phyloP scores from a whole-genome alignment of 345 rosid genomes.

The Limnanthes douglasii region DNA sequence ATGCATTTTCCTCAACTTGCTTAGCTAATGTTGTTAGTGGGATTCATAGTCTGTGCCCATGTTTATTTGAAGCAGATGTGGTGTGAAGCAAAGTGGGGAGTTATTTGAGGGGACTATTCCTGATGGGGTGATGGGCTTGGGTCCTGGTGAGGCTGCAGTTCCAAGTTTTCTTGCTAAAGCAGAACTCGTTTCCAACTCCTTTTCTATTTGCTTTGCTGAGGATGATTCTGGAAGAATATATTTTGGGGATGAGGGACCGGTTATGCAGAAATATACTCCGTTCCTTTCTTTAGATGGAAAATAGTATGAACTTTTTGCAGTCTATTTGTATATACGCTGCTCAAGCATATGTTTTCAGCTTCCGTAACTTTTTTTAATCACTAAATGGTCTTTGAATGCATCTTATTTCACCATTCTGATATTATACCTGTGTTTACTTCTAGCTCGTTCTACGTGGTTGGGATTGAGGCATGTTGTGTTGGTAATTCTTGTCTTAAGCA shows the following conservation, averaged over 20 bases:
- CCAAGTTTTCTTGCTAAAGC: constrained; percentile 70
- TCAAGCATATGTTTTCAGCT: too few species aligned
- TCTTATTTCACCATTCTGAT: constrained; percentile 4
- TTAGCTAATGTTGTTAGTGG: constrained; percentile 1
- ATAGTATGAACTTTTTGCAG: constrained; percentile 25
- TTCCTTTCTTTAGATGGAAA: constrained; percentile 40
- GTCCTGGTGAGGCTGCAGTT: constrained; percentile 63
- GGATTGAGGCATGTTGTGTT: constrained; percentile 56
- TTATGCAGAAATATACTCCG: constrained; percentile 52
- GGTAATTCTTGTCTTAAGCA: constrained; percentile 53
- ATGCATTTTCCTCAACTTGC: constrained; percentile 4
- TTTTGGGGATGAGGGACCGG: constrained; percentile 75
- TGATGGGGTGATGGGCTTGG: constrained; percentile 90
- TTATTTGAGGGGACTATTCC: constrained; percentile 74
- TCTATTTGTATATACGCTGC: too few species aligned
- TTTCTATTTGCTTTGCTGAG: constrained; percentile 72
- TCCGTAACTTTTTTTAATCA: too few species aligned
- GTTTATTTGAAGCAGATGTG: constrained; percentile 48
- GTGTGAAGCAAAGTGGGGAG: constrained; percentile 76
- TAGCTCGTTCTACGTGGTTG: constrained; percentile 54
- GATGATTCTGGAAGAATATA: constrained; percentile 71
- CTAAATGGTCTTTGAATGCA: constrained; percentile 4
- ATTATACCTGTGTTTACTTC: constrained; percentile 6
- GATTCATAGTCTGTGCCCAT: background rate
- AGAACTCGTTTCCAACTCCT: constrained; percentile 61